These are phyloP conservation scores for Thielaviopsis musarum DNA, from an alignment of 2,329 filamentous ascomycete species.

Conservation along the genomic window DNA sequence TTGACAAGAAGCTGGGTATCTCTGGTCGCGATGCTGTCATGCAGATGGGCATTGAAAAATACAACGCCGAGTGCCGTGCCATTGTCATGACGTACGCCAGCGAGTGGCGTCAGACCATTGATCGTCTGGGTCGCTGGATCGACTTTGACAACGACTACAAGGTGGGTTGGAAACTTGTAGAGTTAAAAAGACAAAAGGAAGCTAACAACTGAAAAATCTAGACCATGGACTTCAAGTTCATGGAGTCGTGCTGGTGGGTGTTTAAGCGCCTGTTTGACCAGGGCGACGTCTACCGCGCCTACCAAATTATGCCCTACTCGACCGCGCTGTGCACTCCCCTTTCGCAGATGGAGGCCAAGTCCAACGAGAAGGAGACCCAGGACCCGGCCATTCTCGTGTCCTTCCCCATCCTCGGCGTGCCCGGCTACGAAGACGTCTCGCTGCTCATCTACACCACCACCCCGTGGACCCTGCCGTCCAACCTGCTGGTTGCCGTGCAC, in stretches of 20 bases:
- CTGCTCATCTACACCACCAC: slow-evolving; percentile 44
- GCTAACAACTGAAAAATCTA: slow-evolving; percentile 15
- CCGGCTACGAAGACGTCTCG: slow-evolving; percentile 47
- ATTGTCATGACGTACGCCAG: slow-evolving; percentile 73
- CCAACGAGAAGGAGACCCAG: slow-evolving; percentile 61
- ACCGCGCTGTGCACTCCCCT: slow-evolving; percentile 57
- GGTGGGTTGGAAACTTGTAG: slow-evolving; percentile 19
- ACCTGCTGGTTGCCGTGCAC: slow-evolving; percentile 53
- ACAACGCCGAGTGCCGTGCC: slow-evolving; percentile 69
- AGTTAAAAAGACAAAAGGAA: neutral
- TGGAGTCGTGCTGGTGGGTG: slow-evolving; percentile 68
- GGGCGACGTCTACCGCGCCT: slow-evolving; percentile 53
- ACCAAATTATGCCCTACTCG: slow-evolving; percentile 61
- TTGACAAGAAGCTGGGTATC: slow-evolving; percentile 77
- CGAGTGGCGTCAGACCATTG: slow-evolving; percentile 67
- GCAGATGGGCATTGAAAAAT: slow-evolving; percentile 63
- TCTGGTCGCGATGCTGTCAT: slow-evolving; percentile 65
- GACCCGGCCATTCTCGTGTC: slow-evolving; percentile 57
- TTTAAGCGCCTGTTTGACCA: slow-evolving; percentile 62
- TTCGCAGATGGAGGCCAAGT: slow-evolving; percentile 59
- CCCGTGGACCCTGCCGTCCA: slow-evolving; percentile 66
- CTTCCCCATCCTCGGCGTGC: slow-evolving; percentile 48
- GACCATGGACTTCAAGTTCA: slow-evolving; percentile 60
- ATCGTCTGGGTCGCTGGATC: slow-evolving; percentile 57
- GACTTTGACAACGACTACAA: slow-evolving; percentile 72